Conservation (phyloP, 202 grass and related monocot genomes). For the Setaria italica region DNA sequence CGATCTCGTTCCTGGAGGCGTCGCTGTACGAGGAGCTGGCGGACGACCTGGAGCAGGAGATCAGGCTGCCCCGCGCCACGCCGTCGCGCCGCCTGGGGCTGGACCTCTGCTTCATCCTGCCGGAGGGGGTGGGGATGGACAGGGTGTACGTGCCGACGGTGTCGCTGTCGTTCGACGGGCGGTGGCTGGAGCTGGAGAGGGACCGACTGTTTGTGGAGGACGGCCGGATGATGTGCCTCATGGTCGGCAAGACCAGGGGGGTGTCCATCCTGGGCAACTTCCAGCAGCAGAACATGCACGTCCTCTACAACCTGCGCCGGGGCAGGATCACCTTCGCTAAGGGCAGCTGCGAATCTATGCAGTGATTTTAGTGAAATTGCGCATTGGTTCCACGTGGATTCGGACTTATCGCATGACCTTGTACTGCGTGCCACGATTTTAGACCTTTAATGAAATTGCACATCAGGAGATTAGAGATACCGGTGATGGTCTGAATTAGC, state of each 20-base stretch:
- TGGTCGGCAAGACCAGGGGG: conserved; percentile 51
- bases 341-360: conserved; percentile 38
- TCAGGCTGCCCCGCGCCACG: conserved; percentile 58
- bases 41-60: conserved; percentile 58
- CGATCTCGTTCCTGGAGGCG: conserved; percentile 65
- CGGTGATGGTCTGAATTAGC: background rate
- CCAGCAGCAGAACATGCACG: conserved; percentile 74
- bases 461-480: conserved; percentile 5
- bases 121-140: conserved; percentile 40
- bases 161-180: conserved; percentile 60
- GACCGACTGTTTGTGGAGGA: conserved; percentile 61
- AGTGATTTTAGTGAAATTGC: background rate
- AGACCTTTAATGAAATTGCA: conserved; percentile 13
- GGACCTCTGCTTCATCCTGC: conserved; percentile 71
- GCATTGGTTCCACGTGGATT: background rate
- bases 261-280: conserved; percentile 73
- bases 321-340: conserved; percentile 60
- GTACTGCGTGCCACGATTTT: background rate
- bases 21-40: conserved; percentile 60
- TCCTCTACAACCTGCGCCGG: conserved; percentile 62
- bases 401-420: background rate
- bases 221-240: conserved; percentile 62
- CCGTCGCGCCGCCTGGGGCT: conserved; percentile 46
- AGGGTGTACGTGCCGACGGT: conserved; percentile 61
- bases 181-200: conserved; percentile 54